Evolutionary conservation across 768 basidiomycete species (phyloP), one percentile per base, ranked within the genome.

Genomic region (Mycena leptocephala): DNA sequence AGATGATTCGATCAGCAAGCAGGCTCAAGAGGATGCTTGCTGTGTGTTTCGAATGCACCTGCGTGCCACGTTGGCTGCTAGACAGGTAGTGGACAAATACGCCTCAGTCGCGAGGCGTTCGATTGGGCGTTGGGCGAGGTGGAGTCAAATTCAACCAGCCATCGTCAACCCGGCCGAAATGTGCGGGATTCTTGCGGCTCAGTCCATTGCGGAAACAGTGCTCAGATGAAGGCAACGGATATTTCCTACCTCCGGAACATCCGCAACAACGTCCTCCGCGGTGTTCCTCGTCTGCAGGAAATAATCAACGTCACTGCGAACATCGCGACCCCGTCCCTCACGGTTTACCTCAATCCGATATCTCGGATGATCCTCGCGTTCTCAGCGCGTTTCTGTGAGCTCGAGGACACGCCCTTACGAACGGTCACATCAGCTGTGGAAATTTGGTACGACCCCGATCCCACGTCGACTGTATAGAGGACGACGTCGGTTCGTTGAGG

Each of bases 211-310:
- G 85, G 98, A 99, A 88, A 98, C 98, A 0, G 98, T 5, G 99
- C 98, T 0, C 98, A 99, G 87, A 99, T 99, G 98, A 99, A n/a
- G n/a, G n/a, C 98, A 8, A 86, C 99, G 73, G 99, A 99, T 85
- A 99, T 98, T 0, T 99, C 99, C 95, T 98, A 99, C 86, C 84
- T 98, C 98, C 75, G 98, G 98, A 94, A 98, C 99, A 28, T 98
- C 98, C 96, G 95, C 82, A 99, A 99, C 88, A 99, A 98, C 86
- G 98, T 99, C 63, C 99, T 98, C 0, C 96, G 99, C 74, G 98
- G 98, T 93, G 98, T 99, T 2, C 98, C 98, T 2, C 97, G 98
- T 85, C 85, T 99, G 77, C 99, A 99, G 88, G 98, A 99, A 86
- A 99, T 99, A 79, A 99, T 99, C 88, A 99, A 99, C 82, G 97